Evolutionary conservation across 192 early-diverging fungal species (phyloP).

Genomic region (Chytriomyces hyalinus): DNA sequence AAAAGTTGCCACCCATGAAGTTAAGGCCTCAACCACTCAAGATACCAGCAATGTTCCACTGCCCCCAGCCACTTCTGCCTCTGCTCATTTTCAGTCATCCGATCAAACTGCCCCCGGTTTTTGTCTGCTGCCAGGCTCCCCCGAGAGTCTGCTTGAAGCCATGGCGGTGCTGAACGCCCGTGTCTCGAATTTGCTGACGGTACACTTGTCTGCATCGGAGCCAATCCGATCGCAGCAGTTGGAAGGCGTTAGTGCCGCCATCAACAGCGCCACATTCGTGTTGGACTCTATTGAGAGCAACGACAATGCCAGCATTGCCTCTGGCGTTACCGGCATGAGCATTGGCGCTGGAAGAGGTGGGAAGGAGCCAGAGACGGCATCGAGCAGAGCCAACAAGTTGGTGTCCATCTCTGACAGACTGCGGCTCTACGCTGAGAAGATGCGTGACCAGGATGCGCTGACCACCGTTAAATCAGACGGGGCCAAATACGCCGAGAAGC

Average conservation of each 20-base stretch:
- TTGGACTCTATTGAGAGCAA: conserved; percentile 17
- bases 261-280: conserved; percentile 15
- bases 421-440: conserved; percentile 7
- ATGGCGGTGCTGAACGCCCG: conserved; percentile 9
- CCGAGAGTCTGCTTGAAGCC: conserved; percentile 4
- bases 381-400: conserved; percentile 7
- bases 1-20: neutral
- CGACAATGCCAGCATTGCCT: neutral
- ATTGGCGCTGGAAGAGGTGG: neutral
- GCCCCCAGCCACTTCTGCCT: neutral
- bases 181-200: neutral
- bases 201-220: neutral
- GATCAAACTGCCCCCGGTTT: neutral
- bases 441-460: conserved; percentile 4
- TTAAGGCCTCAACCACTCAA: neutral
- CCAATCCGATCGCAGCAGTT: neutral
- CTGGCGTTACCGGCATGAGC: neutral
- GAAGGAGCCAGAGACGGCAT: neutral
- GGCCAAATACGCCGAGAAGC: conserved; percentile 11
- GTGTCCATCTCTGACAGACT: conserved; percentile 5
- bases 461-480: neutral
- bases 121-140: neutral
- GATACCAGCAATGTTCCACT: neutral
- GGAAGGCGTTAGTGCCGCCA: conserved; percentile 23
- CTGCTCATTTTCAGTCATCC: neutral